Conservation (phyloP, 768 basidiomycete species). For the Leccinum sublutescens region DNA sequence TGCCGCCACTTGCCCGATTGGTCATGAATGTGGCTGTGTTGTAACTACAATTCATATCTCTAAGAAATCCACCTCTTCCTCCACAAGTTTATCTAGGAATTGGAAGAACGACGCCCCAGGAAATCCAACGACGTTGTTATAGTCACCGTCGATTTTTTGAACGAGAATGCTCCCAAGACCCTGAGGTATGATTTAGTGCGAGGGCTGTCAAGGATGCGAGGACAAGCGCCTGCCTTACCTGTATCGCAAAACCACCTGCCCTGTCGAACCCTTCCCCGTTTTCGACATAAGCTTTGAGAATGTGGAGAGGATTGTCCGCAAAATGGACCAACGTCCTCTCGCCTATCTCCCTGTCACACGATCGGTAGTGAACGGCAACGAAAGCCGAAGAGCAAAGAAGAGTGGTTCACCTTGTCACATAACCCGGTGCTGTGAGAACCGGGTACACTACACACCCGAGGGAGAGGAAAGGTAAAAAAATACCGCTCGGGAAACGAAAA, state of each 20-base stretch:
- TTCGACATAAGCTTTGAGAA: constrained; percentile 79
- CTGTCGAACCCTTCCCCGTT: constrained; percentile 83
- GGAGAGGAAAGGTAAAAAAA: neutral
- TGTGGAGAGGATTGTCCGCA: constrained; percentile 52
- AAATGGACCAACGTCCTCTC: constrained; percentile 82
- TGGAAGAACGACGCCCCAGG: constrained; percentile 85
- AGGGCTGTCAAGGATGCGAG: neutral
- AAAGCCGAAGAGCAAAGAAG: neutral
- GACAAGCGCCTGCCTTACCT: constrained; percentile 45
- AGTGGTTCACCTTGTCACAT: constrained; percentile 56
- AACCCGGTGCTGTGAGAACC: constrained; percentile 72
- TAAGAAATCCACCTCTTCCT: constrained; percentile 77
- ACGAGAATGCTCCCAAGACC: constrained; percentile 81
- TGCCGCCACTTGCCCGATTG: neutral
- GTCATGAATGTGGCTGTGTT: constrained; percentile 6
- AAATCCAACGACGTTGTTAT: constrained; percentile 89
- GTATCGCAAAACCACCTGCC: constrained; percentile 93
- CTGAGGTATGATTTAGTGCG: constrained; percentile 35
- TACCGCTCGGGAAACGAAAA: neutral
- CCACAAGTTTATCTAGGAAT: constrained; percentile 63
- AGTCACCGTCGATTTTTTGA: constrained; percentile 86
- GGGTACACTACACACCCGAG: constrained; percentile 56
- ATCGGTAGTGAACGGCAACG: neutral
- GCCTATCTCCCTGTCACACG: constrained; percentile 62
- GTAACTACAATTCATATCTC: constrained; percentile 8